Percentiles rank a stretch among this genome's conserved stretches.
phyloP scores from a whole-genome alignment of 495 filamentous ascomycete genomes.

The Paragyromitra xinjiangensis region DNA sequence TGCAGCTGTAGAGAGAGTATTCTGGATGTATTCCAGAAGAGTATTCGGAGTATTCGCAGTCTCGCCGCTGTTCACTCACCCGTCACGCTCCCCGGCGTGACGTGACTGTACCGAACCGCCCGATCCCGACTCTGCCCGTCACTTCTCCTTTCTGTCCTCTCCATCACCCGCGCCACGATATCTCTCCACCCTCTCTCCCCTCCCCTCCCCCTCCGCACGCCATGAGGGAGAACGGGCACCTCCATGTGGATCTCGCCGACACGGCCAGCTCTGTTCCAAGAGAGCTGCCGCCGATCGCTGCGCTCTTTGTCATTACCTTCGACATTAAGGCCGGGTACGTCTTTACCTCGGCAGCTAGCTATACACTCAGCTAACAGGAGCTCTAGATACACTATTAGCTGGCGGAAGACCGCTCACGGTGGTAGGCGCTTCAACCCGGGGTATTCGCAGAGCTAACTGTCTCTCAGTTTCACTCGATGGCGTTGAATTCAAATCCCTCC shows the following conservation, averaged over 20 bases:
- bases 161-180: neutral
- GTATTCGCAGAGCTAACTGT: slow-evolving; percentile 51
- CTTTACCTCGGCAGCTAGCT: neutral
- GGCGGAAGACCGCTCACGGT: slow-evolving; percentile 76
- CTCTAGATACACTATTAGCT: slow-evolving; percentile 76
- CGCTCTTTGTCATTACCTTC: slow-evolving; percentile 86
- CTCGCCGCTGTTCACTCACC: neutral
- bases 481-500: slow-evolving; percentile 93
- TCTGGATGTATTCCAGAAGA: too few relatives aligned
- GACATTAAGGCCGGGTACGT: slow-evolving; percentile 82
- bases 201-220: neutral
- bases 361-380: neutral
- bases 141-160: neutral
- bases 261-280: slow-evolving; percentile 56
- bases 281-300: slow-evolving; percentile 76
- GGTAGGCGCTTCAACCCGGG: slow-evolving; percentile 59
- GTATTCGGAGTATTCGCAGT: neutral
- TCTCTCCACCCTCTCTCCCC: neutral
- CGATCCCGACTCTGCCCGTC: neutral
- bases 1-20: too few relatives aligned
- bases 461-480: slow-evolving; percentile 79
- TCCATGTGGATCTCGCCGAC: slow-evolving; percentile 36
- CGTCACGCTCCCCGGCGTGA: neutral
- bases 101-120: neutral
- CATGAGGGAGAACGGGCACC: slow-evolving; percentile 24